Percentiles rank a stretch among this genome's conserved stretches.
Evolutionary conservation across 495 filamentous ascomycete genomes (phyloP).

Genomic region (Penicillium steckii): DNA sequence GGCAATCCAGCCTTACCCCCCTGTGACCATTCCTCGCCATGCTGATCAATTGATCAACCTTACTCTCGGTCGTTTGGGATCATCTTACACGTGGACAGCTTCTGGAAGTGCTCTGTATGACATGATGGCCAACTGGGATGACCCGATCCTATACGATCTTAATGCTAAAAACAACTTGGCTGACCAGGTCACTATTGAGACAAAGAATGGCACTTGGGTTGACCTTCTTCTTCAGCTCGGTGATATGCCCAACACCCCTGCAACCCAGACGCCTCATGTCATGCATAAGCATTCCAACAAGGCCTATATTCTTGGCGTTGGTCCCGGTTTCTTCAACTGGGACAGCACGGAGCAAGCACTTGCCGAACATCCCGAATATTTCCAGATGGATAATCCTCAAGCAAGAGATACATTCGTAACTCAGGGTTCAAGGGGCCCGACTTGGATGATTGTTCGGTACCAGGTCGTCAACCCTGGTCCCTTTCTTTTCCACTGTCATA

Average conservation of each 20-base stretch:
- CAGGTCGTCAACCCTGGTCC: constrained; percentile 51
- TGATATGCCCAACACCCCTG: constrained; percentile 10
- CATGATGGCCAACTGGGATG: constrained; percentile 22
- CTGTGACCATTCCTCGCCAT: constrained; percentile 24
- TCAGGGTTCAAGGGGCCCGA: constrained; percentile 21
- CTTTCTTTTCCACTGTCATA: constrained; percentile 54
- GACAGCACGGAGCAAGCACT: constrained; percentile 43
- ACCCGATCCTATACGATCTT: constrained; percentile 43
- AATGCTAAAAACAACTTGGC: constrained; percentile 20
- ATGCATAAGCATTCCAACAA: constrained; percentile 60
- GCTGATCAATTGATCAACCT: constrained; percentile 43
- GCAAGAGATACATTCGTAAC: constrained; percentile 45
- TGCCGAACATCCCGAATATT: constrained; percentile 34
- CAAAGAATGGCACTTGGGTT: constrained; percentile 50
- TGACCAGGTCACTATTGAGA: constrained; percentile 41
- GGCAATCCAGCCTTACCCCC: constrained; percentile 34
- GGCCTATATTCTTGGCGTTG: constrained; percentile 45
- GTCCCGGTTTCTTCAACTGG: constrained; percentile 42
- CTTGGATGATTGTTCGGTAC: constrained; percentile 48
- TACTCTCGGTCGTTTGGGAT: constrained; percentile 30
- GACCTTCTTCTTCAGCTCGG: constrained; percentile 47
- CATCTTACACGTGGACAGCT: constrained; percentile 42
- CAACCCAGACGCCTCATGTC: constrained; percentile 43
- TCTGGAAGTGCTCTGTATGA: constrained; percentile 29
- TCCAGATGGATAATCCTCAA: constrained; percentile 47